Percentiles rank a stretch among this genome's conserved stretches.
phyloP scores from a whole-genome alignment of 345 rosid genomes.

The Pugionium cornutum region DNA sequence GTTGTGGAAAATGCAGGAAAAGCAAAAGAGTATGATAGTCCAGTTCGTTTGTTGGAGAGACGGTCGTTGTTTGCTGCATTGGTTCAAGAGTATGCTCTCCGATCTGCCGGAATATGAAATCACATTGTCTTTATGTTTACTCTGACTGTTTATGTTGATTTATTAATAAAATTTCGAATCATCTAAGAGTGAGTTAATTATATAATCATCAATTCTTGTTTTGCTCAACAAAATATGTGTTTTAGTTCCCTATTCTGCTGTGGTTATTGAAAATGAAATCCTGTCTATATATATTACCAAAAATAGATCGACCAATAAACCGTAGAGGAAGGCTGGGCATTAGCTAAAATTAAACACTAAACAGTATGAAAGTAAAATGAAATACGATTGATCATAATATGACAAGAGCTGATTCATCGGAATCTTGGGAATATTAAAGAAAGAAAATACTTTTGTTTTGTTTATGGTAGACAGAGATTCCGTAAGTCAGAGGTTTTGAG shows the following conservation, averaged over 20 bases:
- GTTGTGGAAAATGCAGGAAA: conserved; percentile 43
- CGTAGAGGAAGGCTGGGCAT: too few species aligned
- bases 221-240: too few species aligned
- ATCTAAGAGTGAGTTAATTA: too few species aligned
- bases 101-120: conserved; percentile 56
- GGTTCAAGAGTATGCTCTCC: conserved; percentile 88
- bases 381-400: neutral
- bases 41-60: conserved; percentile 66
- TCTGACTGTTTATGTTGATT: neutral
- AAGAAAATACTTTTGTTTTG: neutral
- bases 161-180: neutral
- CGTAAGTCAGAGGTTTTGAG: conserved; percentile 1
- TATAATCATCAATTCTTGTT: too few species aligned
- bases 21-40: conserved; percentile 78
- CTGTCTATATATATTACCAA: too few species aligned
- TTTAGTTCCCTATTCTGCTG: too few species aligned
- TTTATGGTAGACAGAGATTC: conserved; percentile 24
- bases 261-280: too few species aligned
- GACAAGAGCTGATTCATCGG: neutral
- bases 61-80: conserved; percentile 71
- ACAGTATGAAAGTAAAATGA: too few species aligned
- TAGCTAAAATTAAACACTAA: too few species aligned
- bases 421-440: neutral
- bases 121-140: neutral
- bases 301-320: too few species aligned